phyloP scores from a whole-genome alignment of 345 rosid species.

The Sonneratia caseolaris region DNA sequence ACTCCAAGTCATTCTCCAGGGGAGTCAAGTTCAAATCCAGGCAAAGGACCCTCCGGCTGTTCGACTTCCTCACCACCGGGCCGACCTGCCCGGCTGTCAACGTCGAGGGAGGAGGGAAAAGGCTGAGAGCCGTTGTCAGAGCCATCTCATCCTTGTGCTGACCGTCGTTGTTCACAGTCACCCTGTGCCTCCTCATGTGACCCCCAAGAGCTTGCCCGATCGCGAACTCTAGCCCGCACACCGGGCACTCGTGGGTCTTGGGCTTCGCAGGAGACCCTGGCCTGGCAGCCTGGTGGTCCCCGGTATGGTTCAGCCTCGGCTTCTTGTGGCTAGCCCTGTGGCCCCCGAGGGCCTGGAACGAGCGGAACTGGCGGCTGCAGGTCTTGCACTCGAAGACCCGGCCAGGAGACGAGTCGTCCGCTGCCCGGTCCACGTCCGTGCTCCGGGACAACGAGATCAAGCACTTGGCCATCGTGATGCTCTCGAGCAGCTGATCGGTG shows the following conservation, averaged over 20 bases:
- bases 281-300: background rate
- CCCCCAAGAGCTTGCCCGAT: slow-evolving; percentile 68
- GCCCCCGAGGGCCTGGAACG: slow-evolving; percentile 65
- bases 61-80: slow-evolving; percentile 37
- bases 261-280: slow-evolving; percentile 27
- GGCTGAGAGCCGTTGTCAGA: background rate
- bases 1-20: slow-evolving; percentile 46
- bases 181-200: slow-evolving; percentile 62
- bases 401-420: slow-evolving; percentile 1
- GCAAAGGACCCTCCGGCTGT: slow-evolving; percentile 33
- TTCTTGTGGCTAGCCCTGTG: slow-evolving; percentile 71
- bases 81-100: background rate
- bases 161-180: background rate
- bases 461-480: slow-evolving; percentile 43
- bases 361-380: slow-evolving; percentile 44
- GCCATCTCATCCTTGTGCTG: background rate
- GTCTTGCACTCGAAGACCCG: slow-evolving; percentile 68
- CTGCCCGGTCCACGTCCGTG: slow-evolving; percentile 8
- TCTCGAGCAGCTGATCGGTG: slow-evolving; percentile 15
- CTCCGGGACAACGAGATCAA: slow-evolving; percentile 41
- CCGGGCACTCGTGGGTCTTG: slow-evolving; percentile 73
- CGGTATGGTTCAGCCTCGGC: slow-evolving; percentile 22
- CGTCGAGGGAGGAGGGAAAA: background rate
- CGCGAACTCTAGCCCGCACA: slow-evolving; percentile 76
- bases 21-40: slow-evolving; percentile 70